A percentile compares a stretch with the other conserved stretches of the same genome.
Conservation (phyloP, 139 green algal genomes). For the Chlorella sorokiniana region DNA sequence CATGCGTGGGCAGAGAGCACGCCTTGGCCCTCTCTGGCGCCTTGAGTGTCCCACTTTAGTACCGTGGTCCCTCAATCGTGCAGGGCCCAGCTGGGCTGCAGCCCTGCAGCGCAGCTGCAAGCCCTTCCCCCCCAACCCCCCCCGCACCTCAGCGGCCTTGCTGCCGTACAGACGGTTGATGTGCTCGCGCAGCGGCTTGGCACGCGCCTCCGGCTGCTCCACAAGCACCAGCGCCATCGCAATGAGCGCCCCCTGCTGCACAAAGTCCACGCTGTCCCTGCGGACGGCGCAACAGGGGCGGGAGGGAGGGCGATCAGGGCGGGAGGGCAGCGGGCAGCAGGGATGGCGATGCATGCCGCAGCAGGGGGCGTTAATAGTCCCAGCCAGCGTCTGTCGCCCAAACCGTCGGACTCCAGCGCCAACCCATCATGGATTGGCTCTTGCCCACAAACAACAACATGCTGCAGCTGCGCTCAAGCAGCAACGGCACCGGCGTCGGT, state of each 20-base stretch:
- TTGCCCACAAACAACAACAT: neutral
- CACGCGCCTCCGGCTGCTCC: slow-evolving; percentile 78
- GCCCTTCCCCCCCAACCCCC: neutral
- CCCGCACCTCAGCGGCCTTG: slow-evolving; percentile 92
- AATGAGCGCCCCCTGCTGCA: slow-evolving; percentile 93
- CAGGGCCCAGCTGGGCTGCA: too few species aligned
- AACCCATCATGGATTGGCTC: neutral
- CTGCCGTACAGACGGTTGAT: slow-evolving; percentile 86
- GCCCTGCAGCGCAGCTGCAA: too few species aligned
- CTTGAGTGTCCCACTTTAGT: too few species aligned
- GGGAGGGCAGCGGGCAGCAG: neutral
- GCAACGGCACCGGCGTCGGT: neutral
- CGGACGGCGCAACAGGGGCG: neutral
- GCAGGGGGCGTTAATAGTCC: too few species aligned
- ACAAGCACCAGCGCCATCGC: slow-evolving; percentile 91
- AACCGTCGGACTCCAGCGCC: too few species aligned
- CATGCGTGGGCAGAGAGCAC: too few species aligned
- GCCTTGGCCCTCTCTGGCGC: too few species aligned
- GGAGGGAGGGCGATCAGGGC: neutral
- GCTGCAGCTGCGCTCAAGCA: neutral
- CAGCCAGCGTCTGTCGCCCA: too few species aligned
- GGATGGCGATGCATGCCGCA: neutral
- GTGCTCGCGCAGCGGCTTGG: slow-evolving; percentile 65
- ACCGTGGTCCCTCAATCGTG: too few species aligned
- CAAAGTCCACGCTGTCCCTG: slow-evolving; percentile 89